A percentile compares a stretch with the other conserved stretches of the same genome.
Conservation (phyloP, 2,329 filamentous ascomycete species). For the Pseudogymnoascus sp. region DNA sequence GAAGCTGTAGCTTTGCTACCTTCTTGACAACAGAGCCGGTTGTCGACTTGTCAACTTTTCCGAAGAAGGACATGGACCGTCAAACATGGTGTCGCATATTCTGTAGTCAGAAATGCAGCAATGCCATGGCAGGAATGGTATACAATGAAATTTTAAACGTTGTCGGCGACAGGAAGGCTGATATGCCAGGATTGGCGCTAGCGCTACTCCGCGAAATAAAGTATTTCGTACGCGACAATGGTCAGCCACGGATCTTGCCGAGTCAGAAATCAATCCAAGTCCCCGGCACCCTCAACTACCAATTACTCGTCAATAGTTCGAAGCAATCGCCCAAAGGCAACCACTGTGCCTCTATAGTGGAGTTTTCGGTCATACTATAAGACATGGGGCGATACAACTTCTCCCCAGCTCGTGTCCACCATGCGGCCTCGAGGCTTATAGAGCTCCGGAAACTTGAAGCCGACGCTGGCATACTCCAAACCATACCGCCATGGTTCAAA, state of each 20-base stretch:
- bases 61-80: conserved; percentile 57
- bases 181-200: conserved; percentile 5
- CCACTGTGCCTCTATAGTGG: conserved; percentile 1
- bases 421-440: conserved; percentile 39
- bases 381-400: conserved; percentile 28
- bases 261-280: conserved; percentile 8
- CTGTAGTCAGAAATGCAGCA: conserved; percentile 9
- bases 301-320: neutral
- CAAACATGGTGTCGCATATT: conserved; percentile 47
- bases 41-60: conserved; percentile 43
- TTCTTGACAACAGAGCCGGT: conserved; percentile 41
- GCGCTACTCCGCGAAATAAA: conserved; percentile 4
- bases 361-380: neutral
- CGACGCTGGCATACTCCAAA: conserved; percentile 14
- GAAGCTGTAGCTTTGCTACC: conserved; percentile 31
- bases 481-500: conserved; percentile 27
- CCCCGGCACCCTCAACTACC: neutral
- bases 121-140: conserved; percentile 3
- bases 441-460: conserved; percentile 34
- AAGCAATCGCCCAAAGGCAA: conserved; percentile 2
- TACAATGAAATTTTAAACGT: conserved; percentile 1
- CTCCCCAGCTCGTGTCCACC: conserved; percentile 40
- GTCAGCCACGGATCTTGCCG: conserved; percentile 2
- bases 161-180: conserved; percentile 1
- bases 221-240: conserved; percentile 6